These are phyloP conservation scores for Colletotrichum nymphaeae DNA, from an alignment of 2,329 filamentous ascomycete genomes.

Conservation along the genomic window DNA sequence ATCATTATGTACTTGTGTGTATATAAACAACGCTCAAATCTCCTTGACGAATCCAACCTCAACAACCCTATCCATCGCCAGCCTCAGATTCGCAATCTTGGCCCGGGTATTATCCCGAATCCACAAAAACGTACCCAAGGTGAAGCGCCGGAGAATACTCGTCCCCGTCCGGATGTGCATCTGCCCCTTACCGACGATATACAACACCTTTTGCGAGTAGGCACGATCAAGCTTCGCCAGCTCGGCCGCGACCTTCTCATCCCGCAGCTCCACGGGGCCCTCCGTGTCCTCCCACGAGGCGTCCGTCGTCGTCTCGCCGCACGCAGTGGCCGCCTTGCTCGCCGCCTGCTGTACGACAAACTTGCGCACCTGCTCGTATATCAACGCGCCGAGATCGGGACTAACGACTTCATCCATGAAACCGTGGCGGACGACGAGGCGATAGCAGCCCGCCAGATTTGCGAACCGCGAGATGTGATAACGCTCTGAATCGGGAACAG, in stretches of 20 bases:
- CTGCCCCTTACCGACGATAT: conserved; percentile 72
- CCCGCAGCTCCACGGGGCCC: conserved; percentile 39
- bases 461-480: conserved; percentile 57
- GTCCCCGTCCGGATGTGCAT: conserved; percentile 60
- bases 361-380: conserved; percentile 67
- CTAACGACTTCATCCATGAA: conserved; percentile 79
- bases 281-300: conserved; percentile 15
- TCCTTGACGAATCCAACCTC: conserved; percentile 79
- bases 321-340: conserved; percentile 36
- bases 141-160: conserved; percentile 53
- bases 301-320: conserved; percentile 8
- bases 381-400: conserved; percentile 68
- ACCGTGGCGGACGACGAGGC: conserved; percentile 76
- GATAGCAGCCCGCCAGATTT: conserved; percentile 72
- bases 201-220: conserved; percentile 61
- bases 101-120: conserved; percentile 73
- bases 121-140: conserved; percentile 70
- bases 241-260: conserved; percentile 47
- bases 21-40: conserved; percentile 51
- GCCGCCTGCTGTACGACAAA: conserved; percentile 54
- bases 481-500: conserved; percentile 59
- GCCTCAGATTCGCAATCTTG: conserved; percentile 72
- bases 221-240: conserved; percentile 57
- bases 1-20: background rate
- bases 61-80: conserved; percentile 70